Evolutionary conservation across 352 stramenopile genomes (phyloP).

Genomic region (Phytopythium oedochilum): DNA sequence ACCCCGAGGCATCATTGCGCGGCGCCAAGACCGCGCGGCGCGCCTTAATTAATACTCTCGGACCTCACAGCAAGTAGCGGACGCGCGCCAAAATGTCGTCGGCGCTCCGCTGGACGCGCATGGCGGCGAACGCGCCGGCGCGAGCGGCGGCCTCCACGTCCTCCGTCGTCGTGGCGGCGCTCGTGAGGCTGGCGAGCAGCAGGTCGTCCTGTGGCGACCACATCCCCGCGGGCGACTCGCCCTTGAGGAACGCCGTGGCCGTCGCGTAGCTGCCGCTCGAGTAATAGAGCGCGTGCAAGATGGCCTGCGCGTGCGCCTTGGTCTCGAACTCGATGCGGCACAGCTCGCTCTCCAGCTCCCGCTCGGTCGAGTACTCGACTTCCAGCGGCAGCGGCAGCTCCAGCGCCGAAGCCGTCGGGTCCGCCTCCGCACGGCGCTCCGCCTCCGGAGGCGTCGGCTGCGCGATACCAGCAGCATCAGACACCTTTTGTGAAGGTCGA

Average conservation of each 20-base stretch:
- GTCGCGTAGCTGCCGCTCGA: conserved; percentile 22
- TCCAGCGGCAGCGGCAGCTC: not conserved
- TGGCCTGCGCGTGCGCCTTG: conserved; percentile 11
- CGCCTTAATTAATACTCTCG: no score
- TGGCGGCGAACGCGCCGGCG: conserved; percentile 28
- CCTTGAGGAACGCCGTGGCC: conserved; percentile 30
- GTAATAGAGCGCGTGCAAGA: conserved; percentile 44
- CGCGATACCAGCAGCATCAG: not conserved
- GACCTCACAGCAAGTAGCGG: conserved; percentile 53
- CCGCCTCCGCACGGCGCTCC: not conserved
- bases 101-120: conserved; percentile 27
- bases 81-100: conserved; percentile 49
- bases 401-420: not conserved
- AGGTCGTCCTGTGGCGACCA: conserved; percentile 52
- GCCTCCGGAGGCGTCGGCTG: not conserved
- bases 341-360: conserved; percentile 20
- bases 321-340: conserved; percentile 32
- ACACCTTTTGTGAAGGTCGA: not conserved
- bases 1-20: no score
- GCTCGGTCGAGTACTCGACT: conserved; percentile 16
- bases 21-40: no score
- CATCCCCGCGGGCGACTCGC: conserved; percentile 19
- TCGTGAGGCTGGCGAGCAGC: conserved; percentile 24
- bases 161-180: conserved; percentile 9
- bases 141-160: conserved; percentile 20